Conservation (phyloP, 768 basidiomycete genomes). For the Naematelia encephala region DNA sequence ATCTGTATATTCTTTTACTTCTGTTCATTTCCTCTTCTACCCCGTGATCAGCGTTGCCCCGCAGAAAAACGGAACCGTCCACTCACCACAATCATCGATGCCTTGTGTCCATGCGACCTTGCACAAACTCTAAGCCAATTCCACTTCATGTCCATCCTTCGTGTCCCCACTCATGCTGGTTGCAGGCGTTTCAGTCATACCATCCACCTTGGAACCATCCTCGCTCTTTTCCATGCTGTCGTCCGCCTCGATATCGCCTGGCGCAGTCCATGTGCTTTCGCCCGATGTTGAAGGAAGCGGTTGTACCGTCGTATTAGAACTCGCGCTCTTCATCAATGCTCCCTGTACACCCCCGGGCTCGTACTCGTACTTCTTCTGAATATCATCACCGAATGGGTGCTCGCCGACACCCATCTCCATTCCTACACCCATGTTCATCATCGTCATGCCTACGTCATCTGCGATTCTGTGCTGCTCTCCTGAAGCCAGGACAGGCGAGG, state of each 20-base stretch:
- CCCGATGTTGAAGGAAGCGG: constrained; percentile 1
- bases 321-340: constrained; percentile 35
- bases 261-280: neutral
- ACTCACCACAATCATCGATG: too few relatives aligned
- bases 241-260: constrained; percentile 9
- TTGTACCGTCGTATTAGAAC: constrained; percentile 10
- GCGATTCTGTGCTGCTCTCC: neutral
- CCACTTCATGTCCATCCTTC: constrained; percentile 14
- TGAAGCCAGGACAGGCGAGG: neutral
- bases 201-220: constrained; percentile 1
- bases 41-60: neutral
- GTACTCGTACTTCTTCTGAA: neutral
- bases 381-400: neutral
- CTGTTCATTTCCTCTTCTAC: neutral
- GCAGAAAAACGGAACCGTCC: too few relatives aligned
- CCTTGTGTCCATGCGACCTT: too few relatives aligned
- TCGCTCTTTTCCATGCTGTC: constrained; percentile 8
- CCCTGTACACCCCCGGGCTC: constrained; percentile 19
- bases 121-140: constrained; percentile 4
- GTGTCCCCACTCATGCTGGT: constrained; percentile 21
- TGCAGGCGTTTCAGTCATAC: constrained; percentile 5
- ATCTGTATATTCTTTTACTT: too few relatives aligned
- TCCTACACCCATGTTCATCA: neutral
- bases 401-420: neutral
- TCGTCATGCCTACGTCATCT: neutral